Evolutionary conservation across 495 filamentous ascomycete species (phyloP).

Genomic region (Hypoxylon fuscum): DNA sequence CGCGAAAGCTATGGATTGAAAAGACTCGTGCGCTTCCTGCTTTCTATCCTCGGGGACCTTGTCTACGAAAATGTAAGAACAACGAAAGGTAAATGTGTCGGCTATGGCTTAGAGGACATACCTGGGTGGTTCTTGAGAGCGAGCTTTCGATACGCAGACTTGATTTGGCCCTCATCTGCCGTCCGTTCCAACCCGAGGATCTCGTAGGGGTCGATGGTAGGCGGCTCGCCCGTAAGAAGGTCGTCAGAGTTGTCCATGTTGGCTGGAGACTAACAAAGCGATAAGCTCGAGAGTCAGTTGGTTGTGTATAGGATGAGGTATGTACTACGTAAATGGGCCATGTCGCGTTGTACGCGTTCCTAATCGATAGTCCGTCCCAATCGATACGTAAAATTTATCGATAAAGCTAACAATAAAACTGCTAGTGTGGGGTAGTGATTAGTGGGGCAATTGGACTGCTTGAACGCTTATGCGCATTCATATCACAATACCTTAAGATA

Average conservation of each 20-base stretch:
- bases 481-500: background rate
- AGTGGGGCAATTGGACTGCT: background rate
- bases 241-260: slow-evolving; percentile 53
- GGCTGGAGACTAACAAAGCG: background rate
- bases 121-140: slow-evolving; percentile 93
- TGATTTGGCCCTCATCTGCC: slow-evolving; percentile 75
- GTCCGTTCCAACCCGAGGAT: slow-evolving; percentile 74
- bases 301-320: background rate
- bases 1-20: slow-evolving; percentile 92
- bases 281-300: background rate
- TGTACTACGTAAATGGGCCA: slow-evolving; percentile 4
- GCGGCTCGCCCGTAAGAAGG: slow-evolving; percentile 50
- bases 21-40: slow-evolving; percentile 74
- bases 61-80: slow-evolving; percentile 59
- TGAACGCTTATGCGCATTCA: too few relatives aligned
- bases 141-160: slow-evolving; percentile 86
- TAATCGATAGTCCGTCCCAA: background rate
- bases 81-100: slow-evolving; percentile 17
- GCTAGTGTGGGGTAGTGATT: too few relatives aligned
- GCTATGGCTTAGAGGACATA: slow-evolving; percentile 56
- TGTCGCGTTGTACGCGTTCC: slow-evolving; percentile 33
- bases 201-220: slow-evolving; percentile 80
- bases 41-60: slow-evolving; percentile 73
- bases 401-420: slow-evolving; percentile 9
- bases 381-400: slow-evolving; percentile 24